phyloP scores from a whole-genome alignment of 805 yeast genomes.

The Zygosaccharomyces bailii region DNA sequence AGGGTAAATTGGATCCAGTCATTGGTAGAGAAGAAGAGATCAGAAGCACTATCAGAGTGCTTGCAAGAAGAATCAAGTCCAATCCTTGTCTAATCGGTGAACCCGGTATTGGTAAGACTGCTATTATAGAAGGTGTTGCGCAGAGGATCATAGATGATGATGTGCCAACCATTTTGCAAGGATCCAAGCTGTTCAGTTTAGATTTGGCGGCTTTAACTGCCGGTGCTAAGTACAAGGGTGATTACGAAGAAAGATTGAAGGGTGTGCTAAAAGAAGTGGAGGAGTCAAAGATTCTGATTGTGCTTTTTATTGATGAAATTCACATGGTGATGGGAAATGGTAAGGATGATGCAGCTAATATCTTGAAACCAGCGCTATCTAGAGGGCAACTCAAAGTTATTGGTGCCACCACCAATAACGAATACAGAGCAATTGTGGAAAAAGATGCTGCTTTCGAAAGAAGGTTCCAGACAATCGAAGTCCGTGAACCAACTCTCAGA shows the following conservation, averaged over 20 bases:
- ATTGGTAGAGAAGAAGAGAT: slow-evolving; percentile 99
- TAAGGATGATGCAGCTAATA: slow-evolving; percentile 93
- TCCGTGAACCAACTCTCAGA: slow-evolving; percentile 84
- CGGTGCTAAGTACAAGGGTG: slow-evolving; percentile 98
- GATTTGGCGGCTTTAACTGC: slow-evolving; percentile 97
- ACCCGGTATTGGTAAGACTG: slow-evolving; percentile 99
- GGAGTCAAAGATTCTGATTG: slow-evolving; percentile 78
- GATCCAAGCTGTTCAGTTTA: slow-evolving; percentile 76
- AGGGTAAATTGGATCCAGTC: slow-evolving; percentile 95
- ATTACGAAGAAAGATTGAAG: slow-evolving; percentile 95
- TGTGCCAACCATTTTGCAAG: slow-evolving; percentile 83
- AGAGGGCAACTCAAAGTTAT: slow-evolving; percentile 95
- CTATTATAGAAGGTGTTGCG: slow-evolving; percentile 97
- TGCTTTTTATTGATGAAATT: slow-evolving; percentile 93
- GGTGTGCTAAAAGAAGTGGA: slow-evolving; percentile 95
- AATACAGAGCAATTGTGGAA: slow-evolving; percentile 86
- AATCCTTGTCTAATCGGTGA: slow-evolving; percentile 97
- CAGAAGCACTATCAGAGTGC: slow-evolving; percentile 87
- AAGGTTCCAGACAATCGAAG: slow-evolving; percentile 95
- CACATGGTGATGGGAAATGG: slow-evolving; percentile 99
- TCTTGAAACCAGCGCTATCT: slow-evolving; percentile 94
- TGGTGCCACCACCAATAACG: slow-evolving; percentile 96
- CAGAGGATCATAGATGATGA: slow-evolving; percentile 95
- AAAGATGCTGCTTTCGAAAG: slow-evolving; percentile 99
- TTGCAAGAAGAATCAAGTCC: slow-evolving; percentile 96